Percentiles rank a stretch among this genome's conserved stretches.
Evolutionary conservation across 2,329 filamentous ascomycete species (phyloP).

Genomic region (Colletotrichum lupini): DNA sequence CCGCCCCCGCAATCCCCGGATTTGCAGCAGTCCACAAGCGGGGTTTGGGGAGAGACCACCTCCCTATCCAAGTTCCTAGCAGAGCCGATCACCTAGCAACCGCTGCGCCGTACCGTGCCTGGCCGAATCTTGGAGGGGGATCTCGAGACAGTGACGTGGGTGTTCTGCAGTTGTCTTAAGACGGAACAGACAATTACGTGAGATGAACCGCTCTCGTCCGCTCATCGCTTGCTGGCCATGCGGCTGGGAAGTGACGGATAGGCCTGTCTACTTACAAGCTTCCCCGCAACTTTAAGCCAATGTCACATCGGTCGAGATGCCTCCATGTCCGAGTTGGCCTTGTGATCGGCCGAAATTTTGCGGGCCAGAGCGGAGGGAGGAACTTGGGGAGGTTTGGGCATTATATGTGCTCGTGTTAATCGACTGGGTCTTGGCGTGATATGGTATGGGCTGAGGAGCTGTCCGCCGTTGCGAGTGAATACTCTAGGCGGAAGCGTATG

Average conservation of each 20-base stretch:
- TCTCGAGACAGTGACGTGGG: background rate
- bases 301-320: background rate
- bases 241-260: too few relatives aligned
- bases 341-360: background rate
- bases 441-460: background rate
- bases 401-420: background rate
- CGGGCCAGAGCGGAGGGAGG: background rate
- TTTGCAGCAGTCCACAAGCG: conserved; percentile 7
- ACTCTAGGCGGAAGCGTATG: background rate
- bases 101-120: background rate
- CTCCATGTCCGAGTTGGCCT: background rate
- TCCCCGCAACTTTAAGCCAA: background rate
- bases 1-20: conserved; percentile 25
- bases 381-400: too few relatives aligned
- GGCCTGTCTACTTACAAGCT: background rate
- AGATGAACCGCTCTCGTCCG: background rate
- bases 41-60: background rate
- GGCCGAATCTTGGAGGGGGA: background rate
- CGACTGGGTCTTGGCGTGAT: background rate
- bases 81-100: background rate
- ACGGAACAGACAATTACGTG: background rate
- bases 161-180: background rate
- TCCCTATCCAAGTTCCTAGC: background rate
- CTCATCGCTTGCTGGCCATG: too few relatives aligned
- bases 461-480: background rate